phyloP scores from a whole-genome alignment of 768 basidiomycete species.

The Mycena filopes region DNA sequence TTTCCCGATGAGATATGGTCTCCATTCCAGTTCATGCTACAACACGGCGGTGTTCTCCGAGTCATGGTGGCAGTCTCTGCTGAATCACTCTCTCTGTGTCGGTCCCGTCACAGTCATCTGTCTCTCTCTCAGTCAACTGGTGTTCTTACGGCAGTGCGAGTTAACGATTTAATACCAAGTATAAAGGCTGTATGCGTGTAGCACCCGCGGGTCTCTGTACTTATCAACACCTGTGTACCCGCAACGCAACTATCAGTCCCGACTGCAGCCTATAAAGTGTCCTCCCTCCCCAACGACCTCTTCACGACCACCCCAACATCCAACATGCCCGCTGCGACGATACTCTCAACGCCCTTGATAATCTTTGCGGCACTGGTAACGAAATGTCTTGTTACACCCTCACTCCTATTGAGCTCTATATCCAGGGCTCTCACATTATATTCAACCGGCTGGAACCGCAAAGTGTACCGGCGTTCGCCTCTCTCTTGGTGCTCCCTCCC shows the following conservation, averaged over 20 bases:
- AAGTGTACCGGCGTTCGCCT: constrained; percentile 3
- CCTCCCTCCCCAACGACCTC: not conserved
- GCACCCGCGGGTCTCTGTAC: not conserved
- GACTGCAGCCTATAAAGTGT: not conserved
- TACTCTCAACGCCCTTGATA: not conserved
- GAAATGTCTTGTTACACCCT: not conserved
- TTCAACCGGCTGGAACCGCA: constrained; percentile 22
- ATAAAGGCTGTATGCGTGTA: constrained; percentile 26
- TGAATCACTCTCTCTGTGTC: not conserved
- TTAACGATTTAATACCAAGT: constrained; percentile 5
- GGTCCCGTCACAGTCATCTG: constrained; percentile 22
- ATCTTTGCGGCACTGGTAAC: constrained; percentile 9
- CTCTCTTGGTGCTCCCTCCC: constrained; percentile 20
- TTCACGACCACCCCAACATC: not conserved
- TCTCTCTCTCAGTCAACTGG: constrained; percentile 15
- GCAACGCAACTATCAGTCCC: not conserved
- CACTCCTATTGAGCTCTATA: not conserved
- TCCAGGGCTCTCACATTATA: constrained; percentile 18
- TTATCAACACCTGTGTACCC: not conserved
- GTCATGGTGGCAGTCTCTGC: constrained; percentile 5
- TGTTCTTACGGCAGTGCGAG: constrained; percentile 21
- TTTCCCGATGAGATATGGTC: not conserved
- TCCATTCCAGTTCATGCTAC: constrained; percentile 8
- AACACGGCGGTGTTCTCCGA: constrained; percentile 14
- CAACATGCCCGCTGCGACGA: not conserved